phyloP scores from a whole-genome alignment of 176 grass and related monocot genomes.

The Oryza officinalis region DNA sequence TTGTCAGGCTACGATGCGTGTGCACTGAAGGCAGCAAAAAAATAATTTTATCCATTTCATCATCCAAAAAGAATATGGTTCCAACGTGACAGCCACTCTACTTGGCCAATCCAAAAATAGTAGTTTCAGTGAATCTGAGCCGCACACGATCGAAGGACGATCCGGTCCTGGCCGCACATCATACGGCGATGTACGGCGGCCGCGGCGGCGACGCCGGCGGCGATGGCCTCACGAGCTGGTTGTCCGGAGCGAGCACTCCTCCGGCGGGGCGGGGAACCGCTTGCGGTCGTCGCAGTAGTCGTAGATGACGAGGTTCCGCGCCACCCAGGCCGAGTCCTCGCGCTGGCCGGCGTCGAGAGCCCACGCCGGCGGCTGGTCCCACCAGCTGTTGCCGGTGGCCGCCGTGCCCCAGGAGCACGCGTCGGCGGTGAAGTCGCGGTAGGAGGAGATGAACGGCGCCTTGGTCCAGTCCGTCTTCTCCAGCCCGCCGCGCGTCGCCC shows the following conservation, averaged over 20 bases:
- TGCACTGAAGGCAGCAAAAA: not conserved
- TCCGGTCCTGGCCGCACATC: not conserved
- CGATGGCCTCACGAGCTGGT: not conserved
- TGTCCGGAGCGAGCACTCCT: conserved; percentile 60
- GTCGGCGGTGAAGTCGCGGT: conserved; percentile 86
- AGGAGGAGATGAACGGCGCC: conserved; percentile 83
- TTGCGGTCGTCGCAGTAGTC: conserved; percentile 88
- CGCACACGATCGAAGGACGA: not conserved
- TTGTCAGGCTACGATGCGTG: not conserved
- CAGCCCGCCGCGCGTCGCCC: conserved; percentile 85
- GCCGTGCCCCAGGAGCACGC: conserved; percentile 63
- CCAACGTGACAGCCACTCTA: conserved; percentile 7
- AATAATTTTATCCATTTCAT: not conserved
- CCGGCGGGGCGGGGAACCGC: conserved; percentile 55
- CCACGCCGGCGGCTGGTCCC: conserved; percentile 90
- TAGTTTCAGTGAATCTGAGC: not conserved
- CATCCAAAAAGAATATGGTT: not conserved
- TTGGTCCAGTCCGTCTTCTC: conserved; percentile 95
- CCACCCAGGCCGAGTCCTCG: conserved; percentile 67
- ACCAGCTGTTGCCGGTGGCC: conserved; percentile 59
- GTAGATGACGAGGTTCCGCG: conserved; percentile 80
- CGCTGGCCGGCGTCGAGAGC: conserved; percentile 58
- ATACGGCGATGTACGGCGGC: not conserved
- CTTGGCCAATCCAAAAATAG: not conserved
- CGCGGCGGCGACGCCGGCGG: not conserved